A percentile compares a stretch with the other conserved stretches of the same genome.
phyloP scores from a whole-genome alignment of 495 filamentous ascomycete species.

The Hyaloscypha bicolor region DNA sequence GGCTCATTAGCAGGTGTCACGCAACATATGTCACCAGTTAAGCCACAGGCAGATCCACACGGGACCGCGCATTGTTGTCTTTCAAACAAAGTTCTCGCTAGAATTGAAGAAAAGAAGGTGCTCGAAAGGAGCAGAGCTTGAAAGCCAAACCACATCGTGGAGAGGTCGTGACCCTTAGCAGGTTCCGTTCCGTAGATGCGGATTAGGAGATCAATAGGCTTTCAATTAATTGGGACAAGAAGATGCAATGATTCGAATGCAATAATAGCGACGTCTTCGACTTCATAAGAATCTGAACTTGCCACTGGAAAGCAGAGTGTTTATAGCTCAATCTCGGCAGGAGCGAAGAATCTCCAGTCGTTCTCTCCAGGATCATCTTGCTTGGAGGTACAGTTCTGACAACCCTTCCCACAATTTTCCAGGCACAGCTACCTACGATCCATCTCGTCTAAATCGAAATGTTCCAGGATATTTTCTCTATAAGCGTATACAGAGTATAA shows the following conservation, averaged over 20 bases:
- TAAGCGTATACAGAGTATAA: not conserved
- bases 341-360: not conserved
- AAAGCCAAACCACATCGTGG: not conserved
- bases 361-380: not conserved
- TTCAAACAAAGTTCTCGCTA: not conserved
- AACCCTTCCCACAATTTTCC: no score
- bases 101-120: not conserved
- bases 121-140: not conserved
- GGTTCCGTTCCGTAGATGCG: not conserved
- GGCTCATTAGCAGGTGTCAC: not conserved
- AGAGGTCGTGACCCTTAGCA: no score
- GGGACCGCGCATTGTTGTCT: not conserved
- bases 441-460: no score
- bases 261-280: not conserved
- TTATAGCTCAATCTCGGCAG: not conserved
- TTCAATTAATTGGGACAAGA: not conserved
- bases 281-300: not conserved
- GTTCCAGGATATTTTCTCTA: no score
- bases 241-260: not conserved
- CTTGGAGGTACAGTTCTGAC: not conserved
- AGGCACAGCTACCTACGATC: no score
- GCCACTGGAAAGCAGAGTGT: not conserved
- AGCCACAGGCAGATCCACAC: not conserved
- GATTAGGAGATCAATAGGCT: not conserved
- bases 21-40: not conserved